A percentile compares a stretch with the other conserved stretches of the same genome.
These are phyloP conservation scores for Mycena galopus DNA, from an alignment of 768 basidiomycete species.

Conservation along the genomic window DNA sequence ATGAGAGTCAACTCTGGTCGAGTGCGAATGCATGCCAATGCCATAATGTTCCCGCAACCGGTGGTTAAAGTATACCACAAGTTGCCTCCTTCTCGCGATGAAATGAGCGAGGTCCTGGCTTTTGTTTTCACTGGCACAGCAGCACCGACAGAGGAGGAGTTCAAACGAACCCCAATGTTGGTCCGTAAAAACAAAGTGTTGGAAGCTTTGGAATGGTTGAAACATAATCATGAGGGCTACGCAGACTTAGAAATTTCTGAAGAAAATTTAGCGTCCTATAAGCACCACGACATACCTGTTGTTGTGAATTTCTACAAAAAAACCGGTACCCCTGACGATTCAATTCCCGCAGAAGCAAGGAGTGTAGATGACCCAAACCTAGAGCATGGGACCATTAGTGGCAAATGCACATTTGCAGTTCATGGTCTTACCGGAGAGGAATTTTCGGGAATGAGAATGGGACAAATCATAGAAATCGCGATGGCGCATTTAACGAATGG, in stretches of 20 bases:
- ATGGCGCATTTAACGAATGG: not conserved
- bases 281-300: not conserved
- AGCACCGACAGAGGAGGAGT: not conserved
- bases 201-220: not conserved
- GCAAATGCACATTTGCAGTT: not conserved
- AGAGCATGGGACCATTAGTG: not conserved
- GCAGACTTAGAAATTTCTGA: not conserved
- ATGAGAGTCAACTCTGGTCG: not conserved
- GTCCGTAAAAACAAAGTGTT: not conserved
- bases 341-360: not conserved
- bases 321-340: not conserved
- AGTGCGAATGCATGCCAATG: not conserved
- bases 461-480: not conserved
- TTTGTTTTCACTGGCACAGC: not conserved
- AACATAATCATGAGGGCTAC: not conserved
- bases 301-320: not conserved
- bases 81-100: not conserved
- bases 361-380: not conserved
- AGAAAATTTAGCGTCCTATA: not conserved
- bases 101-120: not conserved
- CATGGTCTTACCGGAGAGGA: too few species aligned
- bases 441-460: too few species aligned
- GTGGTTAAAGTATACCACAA: not conserved
- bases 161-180: not conserved
- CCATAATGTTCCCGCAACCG: not conserved